These are phyloP conservation scores for Durio zibethinus DNA, from an alignment of 345 rosid species.

Conservation along the genomic window DNA sequence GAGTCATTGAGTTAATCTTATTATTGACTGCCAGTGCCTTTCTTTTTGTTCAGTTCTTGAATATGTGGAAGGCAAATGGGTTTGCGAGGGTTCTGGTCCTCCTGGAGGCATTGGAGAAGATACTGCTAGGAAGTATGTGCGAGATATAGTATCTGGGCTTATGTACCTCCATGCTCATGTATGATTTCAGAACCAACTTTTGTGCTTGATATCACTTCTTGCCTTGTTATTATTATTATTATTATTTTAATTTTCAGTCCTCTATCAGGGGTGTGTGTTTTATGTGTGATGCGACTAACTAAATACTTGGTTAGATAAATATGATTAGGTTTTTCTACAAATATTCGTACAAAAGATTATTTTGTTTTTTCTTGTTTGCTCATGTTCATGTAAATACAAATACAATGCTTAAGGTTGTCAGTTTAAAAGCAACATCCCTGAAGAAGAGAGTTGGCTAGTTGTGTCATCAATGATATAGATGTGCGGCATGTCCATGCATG, in stretches of 20 bases:
- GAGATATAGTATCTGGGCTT: conserved; percentile 81
- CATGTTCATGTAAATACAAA: not conserved
- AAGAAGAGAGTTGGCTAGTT: not conserved
- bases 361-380: not conserved
- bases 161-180: conserved; percentile 96
- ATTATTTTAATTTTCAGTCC: not conserved
- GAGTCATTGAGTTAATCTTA: not conserved
- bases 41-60: conserved; percentile 69
- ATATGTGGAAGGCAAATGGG: conserved; percentile 87
- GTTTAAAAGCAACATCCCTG: not conserved
- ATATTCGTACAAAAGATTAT: not conserved
- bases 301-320: not conserved
- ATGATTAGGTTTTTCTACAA: not conserved
- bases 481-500: not conserved
- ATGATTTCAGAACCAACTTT: conserved; percentile 27
- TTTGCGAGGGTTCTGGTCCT: conserved; percentile 56
- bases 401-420: not conserved
- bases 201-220: not conserved
- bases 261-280: not conserved
- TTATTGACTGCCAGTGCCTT: conserved; percentile 11
- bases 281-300: not conserved
- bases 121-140: conserved; percentile 81
- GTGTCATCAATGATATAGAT: not conserved
- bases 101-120: conserved; percentile 65
- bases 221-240: not conserved